Conservation (phyloP, 768 basidiomycete genomes). For the Termitomyces heimii region DNA sequence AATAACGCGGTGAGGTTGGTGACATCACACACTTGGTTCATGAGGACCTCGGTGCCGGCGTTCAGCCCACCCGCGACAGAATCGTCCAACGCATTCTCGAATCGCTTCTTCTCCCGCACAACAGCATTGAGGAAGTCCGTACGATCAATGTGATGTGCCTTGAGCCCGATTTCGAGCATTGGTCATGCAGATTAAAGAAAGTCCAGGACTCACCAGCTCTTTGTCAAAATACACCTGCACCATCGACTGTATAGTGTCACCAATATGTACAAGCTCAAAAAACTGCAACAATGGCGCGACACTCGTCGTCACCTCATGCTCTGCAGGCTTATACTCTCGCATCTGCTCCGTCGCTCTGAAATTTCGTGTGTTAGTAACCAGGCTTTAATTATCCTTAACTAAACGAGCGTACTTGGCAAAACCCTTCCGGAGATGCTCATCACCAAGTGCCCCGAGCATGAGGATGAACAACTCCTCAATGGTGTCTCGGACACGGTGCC, state of each 20-base stretch:
- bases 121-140: constrained; percentile 92
- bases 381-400: neutral
- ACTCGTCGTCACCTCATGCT: constrained; percentile 72
- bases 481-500: constrained; percentile 83
- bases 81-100: constrained; percentile 89
- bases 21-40: constrained; percentile 68
- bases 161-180: neutral
- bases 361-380: neutral
- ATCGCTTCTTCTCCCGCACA: constrained; percentile 94
- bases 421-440: constrained; percentile 74
- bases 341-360: constrained; percentile 84
- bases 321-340: constrained; percentile 83
- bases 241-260: constrained; percentile 97
- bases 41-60: constrained; percentile 90
- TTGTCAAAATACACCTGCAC: constrained; percentile 98
- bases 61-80: constrained; percentile 92
- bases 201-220: constrained; percentile 61
- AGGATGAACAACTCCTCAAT: constrained; percentile 93
- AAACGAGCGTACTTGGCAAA: constrained; percentile 61
- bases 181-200: neutral
- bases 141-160: constrained; percentile 86
- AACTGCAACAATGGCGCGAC: constrained; percentile 95
- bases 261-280: constrained; percentile 95
- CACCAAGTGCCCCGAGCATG: constrained; percentile 69
- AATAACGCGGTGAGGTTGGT: neutral